These are phyloP conservation scores for Saturnispora gosingensis DNA, from an alignment of 805 yeast species.

Conservation along the genomic window DNA sequence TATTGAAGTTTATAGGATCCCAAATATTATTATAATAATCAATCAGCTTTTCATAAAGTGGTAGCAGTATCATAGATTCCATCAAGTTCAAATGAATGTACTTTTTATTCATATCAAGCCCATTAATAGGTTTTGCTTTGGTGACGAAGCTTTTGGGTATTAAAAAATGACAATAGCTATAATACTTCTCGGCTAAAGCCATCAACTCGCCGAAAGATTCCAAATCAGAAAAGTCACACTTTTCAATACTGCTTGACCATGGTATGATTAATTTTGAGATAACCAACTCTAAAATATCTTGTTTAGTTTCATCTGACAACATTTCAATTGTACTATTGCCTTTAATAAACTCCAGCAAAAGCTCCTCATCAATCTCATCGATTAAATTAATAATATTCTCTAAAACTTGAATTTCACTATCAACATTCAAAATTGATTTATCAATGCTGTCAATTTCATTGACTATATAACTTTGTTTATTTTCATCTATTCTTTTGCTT, in stretches of 20 bases:
- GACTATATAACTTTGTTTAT: slow-evolving; percentile 11
- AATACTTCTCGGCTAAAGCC: slow-evolving; percentile 11
- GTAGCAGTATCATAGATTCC: slow-evolving; percentile 6
- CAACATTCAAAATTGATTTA: not conserved
- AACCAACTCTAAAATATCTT: slow-evolving; percentile 12
- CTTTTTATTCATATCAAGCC: not conserved
- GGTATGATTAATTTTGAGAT: slow-evolving; percentile 19
- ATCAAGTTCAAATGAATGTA: slow-evolving; percentile 1
- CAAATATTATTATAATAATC: slow-evolving; percentile 3
- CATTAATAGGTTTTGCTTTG: not conserved
- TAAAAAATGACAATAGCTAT: slow-evolving; percentile 8
- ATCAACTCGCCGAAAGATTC: slow-evolving; percentile 22
- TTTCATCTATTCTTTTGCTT: slow-evolving; percentile 6
- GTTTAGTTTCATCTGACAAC: not conserved
- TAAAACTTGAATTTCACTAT: slow-evolving; percentile 1
- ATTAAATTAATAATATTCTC: slow-evolving; percentile 6
- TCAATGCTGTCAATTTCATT: slow-evolving; percentile 13
- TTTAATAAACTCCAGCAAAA: not conserved
- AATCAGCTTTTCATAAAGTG: slow-evolving; percentile 4
- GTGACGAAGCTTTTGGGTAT: not conserved
- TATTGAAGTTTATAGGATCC: slow-evolving; percentile 1
- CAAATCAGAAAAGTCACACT: slow-evolving; percentile 33
- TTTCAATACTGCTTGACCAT: slow-evolving; percentile 14
- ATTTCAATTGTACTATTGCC: not conserved
- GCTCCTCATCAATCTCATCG: slow-evolving; percentile 2